Percentiles rank a stretch among this genome's conserved stretches.
phyloP scores from a whole-genome alignment of 2,329 filamentous ascomycete genomes.

The Ophiostoma montium region DNA sequence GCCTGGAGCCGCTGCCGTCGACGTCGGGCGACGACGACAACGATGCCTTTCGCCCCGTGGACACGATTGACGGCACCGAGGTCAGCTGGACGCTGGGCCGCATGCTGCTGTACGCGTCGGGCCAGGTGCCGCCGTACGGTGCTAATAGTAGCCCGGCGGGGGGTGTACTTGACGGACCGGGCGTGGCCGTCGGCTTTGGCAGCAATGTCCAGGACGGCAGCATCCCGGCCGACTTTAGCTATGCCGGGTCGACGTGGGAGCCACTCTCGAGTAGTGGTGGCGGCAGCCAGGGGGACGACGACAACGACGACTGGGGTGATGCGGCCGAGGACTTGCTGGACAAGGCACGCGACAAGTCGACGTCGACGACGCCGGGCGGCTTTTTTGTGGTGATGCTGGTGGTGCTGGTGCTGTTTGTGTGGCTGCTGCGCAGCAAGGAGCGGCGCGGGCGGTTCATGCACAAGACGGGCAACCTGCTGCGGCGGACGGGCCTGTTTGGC shows the following conservation, averaged over 20 bases:
- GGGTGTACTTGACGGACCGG: slow-evolving; percentile 25
- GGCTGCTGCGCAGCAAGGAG: slow-evolving; percentile 68
- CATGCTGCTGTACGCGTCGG: slow-evolving; percentile 88
- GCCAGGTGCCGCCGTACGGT: slow-evolving; percentile 58
- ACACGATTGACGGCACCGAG: slow-evolving; percentile 83
- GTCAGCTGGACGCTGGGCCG: slow-evolving; percentile 96
- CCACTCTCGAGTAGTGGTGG: slow-evolving; percentile 30
- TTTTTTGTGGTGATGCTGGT: slow-evolving; percentile 67
- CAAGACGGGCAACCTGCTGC: slow-evolving; percentile 31
- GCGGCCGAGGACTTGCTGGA: slow-evolving; percentile 46
- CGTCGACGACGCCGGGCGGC: slow-evolving; percentile 58
- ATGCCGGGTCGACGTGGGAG: slow-evolving; percentile 48
- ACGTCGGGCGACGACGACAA: slow-evolving; percentile 53
- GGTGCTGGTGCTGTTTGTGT: slow-evolving; percentile 51
- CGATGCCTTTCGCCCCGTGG: slow-evolving; percentile 81
- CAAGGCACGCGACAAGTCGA: slow-evolving; percentile 51
- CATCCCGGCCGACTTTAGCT: slow-evolving; percentile 68
- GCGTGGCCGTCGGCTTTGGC: slow-evolving; percentile 78
- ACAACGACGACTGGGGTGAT: slow-evolving; percentile 43
- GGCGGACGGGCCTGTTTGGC: slow-evolving; percentile 29
- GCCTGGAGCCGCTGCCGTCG: slow-evolving; percentile 48
- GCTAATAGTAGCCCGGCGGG: not conserved
- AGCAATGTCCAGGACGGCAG: slow-evolving; percentile 52
- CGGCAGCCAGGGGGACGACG: slow-evolving; percentile 38
- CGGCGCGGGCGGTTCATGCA: slow-evolving; percentile 48